Evolutionary conservation across 1,284 basidiomycete species (phyloP).

Genomic region (Coniferiporia sulphurascens): DNA sequence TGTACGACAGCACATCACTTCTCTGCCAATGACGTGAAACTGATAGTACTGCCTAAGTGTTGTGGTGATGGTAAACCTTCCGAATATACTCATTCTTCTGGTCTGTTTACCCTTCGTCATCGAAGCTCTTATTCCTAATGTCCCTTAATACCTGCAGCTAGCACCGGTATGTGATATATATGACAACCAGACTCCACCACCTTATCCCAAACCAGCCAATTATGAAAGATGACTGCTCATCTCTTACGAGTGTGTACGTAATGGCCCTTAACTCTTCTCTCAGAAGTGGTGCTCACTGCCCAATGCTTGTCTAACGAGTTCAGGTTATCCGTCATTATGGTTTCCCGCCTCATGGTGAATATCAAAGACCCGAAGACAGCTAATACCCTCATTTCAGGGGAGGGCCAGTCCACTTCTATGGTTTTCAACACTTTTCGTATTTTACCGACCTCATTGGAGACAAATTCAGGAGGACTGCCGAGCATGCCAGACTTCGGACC

Average conservation of each 20-base stretch:
- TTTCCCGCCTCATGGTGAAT: conserved; percentile 16
- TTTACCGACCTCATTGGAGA: too few species aligned
- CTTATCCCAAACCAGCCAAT: too few species aligned
- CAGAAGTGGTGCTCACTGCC: background rate
- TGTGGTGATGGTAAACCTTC: conserved; percentile 8
- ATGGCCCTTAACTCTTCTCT: too few species aligned
- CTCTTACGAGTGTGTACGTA: conserved; percentile 11
- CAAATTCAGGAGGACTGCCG: too few species aligned
- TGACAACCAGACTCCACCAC: background rate
- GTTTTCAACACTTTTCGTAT: too few species aligned
- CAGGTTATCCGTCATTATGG: conserved; percentile 12
- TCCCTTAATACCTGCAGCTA: too few species aligned
- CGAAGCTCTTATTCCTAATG: too few species aligned
- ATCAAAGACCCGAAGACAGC: conserved; percentile 1
- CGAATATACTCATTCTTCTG: conserved; percentile 12
- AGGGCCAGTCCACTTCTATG: too few species aligned
- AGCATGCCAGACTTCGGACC: too few species aligned
- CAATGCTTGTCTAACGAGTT: too few species aligned
- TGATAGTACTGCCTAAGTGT: background rate
- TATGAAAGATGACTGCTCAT: conserved; percentile 7
- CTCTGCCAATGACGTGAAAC: background rate
- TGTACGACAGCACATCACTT: conserved; percentile 3
- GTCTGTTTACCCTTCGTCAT: background rate
- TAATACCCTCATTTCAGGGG: too few species aligned
- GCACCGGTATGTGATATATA: too few species aligned